Evolutionary conservation across 78 protist genomes (phyloP), one percentile per base, ranked within the genome.

Genomic region (Dictyostelium purpureum): DNA sequence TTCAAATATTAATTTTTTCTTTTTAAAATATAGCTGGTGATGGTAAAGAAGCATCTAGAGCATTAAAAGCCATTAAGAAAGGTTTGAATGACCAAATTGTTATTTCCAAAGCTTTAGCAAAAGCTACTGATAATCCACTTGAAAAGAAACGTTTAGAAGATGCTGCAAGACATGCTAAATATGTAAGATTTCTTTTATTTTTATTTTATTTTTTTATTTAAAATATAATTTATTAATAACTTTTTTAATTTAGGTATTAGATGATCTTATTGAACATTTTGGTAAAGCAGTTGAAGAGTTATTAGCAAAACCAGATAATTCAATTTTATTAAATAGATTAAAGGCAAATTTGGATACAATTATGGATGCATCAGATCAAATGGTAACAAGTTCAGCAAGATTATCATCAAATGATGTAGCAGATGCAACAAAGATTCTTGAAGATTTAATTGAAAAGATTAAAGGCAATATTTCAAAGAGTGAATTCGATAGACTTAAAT

Each of bases 21-120:
- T 66, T 66, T 42, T 52, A 40, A 7, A 12, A 57, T 0, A 24
- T 79, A 81, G 92, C 92, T 59, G 92, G 92, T 18, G 92, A 85
- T 85, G 92, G 92, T n/a, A 59, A 66, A 35, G 92, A 85, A 45
- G 92, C 92, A 31, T 47, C 80, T 7, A 54, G 92, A 59, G 92
- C 92, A 57, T 43, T 85, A 33, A 85, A 85, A 35, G 92, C 92
- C 11, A 85, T 85, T 28, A 85, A 85, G 42, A 85, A 85, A 63
- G 80, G 82, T 33, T 73, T 85, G 28, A 73, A 63, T 40, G 92
- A 85, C 73, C 83, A 85, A 57, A 85, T 85, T 74, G 82, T 85
- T 18, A 85, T 85, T 42, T 59, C 82, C 18, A 85, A 73, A 77
- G 92, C 92, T 14, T 73, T 85, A 37, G 92, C 92, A 37, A 85